Evolutionary conservation across 2,329 filamentous ascomycete species (phyloP).

Genomic region (Cordyceps militaris): DNA sequence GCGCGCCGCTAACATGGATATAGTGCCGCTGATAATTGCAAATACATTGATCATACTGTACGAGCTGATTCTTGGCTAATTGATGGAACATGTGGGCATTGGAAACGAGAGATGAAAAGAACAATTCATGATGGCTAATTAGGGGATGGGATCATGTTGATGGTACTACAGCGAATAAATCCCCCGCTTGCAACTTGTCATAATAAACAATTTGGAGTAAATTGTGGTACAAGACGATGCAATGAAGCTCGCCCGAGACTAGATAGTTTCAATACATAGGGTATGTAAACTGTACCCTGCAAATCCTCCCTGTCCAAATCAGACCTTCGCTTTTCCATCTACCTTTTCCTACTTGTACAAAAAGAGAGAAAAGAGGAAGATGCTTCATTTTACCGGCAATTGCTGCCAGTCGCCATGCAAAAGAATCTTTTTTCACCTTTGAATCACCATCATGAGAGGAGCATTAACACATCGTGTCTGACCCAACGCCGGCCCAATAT

Average conservation of each 20-base stretch:
- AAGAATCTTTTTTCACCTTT: constrained; percentile 3
- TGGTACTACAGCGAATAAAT: not conserved
- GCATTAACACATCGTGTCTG: constrained; percentile 34
- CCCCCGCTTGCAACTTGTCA: not conserved
- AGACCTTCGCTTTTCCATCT: constrained; percentile 5
- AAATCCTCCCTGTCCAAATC: not conserved
- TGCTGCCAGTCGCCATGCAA: constrained; percentile 8
- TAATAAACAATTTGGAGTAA: not conserved
- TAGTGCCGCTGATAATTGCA: constrained; percentile 70
- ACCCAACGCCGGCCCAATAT: constrained; percentile 29
- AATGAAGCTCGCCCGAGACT: not conserved
- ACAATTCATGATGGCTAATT: not conserved
- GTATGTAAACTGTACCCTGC: constrained; percentile 4
- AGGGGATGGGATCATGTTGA: not conserved
- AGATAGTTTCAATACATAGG: constrained; percentile 11
- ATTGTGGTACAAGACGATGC: constrained; percentile 5
- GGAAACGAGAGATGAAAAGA: not conserved
- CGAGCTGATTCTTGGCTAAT: constrained; percentile 61
- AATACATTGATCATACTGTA: constrained; percentile 73
- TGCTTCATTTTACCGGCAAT: not conserved
- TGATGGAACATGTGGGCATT: not conserved
- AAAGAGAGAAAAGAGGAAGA: not conserved
- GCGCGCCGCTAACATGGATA: not conserved
- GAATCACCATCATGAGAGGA: constrained; percentile 36
- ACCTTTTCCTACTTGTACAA: not conserved